A percentile compares a stretch with the other conserved stretches of the same genome.
These are phyloP conservation scores for Gaeumannomyces sp. DNA, from an alignment of 2,329 filamentous ascomycete species.

Conservation along the genomic window DNA sequence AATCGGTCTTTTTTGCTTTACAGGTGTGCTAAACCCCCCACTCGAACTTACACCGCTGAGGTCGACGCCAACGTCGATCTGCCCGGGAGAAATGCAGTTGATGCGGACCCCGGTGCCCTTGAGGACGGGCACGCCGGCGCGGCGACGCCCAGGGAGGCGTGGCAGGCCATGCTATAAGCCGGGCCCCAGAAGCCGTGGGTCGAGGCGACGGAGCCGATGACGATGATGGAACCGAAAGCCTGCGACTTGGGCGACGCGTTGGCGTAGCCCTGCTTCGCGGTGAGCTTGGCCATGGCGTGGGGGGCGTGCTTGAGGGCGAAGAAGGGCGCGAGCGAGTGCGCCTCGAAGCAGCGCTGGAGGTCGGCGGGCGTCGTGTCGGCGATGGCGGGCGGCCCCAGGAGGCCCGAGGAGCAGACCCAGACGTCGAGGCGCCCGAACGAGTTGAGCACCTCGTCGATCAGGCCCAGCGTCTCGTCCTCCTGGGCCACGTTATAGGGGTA, in stretches of 20 bases:
- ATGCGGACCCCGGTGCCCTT: constrained; percentile 54
- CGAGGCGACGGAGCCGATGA: constrained; percentile 52
- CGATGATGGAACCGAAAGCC: constrained; percentile 56
- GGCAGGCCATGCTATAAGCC: constrained; percentile 53
- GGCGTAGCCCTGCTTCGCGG: constrained; percentile 46
- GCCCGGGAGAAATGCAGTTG: constrained; percentile 42
- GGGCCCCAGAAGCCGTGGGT: constrained; percentile 56
- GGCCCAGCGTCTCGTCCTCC: constrained; percentile 52
- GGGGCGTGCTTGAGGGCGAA: constrained; percentile 60
- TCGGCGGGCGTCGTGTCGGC: constrained; percentile 49
- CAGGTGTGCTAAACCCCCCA: not conserved
- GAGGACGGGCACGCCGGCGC: constrained; percentile 48
- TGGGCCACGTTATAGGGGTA: constrained; percentile 54
- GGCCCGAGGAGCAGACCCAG: constrained; percentile 52
- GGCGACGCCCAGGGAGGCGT: constrained; percentile 54
- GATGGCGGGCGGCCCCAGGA: constrained; percentile 52
- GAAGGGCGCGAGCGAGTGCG: constrained; percentile 56
- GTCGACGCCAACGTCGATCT: constrained; percentile 34
- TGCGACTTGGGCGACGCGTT: constrained; percentile 56
- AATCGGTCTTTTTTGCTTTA: too few species aligned
- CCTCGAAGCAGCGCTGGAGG: constrained; percentile 52
- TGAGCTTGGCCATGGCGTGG: constrained; percentile 56
- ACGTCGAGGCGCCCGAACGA: constrained; percentile 53
- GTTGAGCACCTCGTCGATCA: constrained; percentile 60
- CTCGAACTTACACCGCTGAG: constrained; percentile 33